Base-by-base conservation (phyloP, 257 asterid genomes). In the Solanum okadae region DNA sequence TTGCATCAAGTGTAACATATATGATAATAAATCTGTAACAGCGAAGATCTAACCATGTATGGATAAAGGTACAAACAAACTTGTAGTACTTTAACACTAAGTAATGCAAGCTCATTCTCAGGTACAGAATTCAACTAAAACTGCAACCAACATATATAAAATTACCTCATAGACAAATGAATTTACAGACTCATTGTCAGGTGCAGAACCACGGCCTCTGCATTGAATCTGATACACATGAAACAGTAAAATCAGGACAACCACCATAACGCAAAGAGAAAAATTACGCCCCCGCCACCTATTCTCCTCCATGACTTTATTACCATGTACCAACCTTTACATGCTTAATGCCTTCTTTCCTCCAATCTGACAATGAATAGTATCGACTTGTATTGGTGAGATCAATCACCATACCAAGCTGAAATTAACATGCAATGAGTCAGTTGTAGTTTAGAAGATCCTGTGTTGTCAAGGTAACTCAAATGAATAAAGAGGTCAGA, bases 181-280 rank as follows among this genome's bases (percentile, higher is more conserved):
- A 92, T 97, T 97, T 84, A 97, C 99, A 52, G 93, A 91, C 91
- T 95, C 98, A 67, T 92, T 96, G 89, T 97, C 99, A 22, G 99
- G 99, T 85, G 94, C 98, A 82, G 99, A 94, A 94, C 95, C 98
- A 87, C 98, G 99, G 79, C 99, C 99, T 93, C 92, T 97, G 94
- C 99, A 97, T 61, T 95, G 94, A 92, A 97, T 95, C 99, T 97
- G 89, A 88, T 88, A 88, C 83, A 85, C 72, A 87, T 87, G 44
- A 90, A 70, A 88, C 65, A 10, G 73, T 12, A 46, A 87, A 81
- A 70, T 72, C 44, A 37, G 83, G 59, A 86, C 29, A 38, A 75
- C 33, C 52, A 61, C 71, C 33, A 35, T 59, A 20, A 46, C 52
- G 63, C 49, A 67, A 23, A 70, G 44, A 40, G 37, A 31, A 70